Conservation (phyloP, 2,329 filamentous ascomycete genomes). For the Zasmidium citrigriseum region DNA sequence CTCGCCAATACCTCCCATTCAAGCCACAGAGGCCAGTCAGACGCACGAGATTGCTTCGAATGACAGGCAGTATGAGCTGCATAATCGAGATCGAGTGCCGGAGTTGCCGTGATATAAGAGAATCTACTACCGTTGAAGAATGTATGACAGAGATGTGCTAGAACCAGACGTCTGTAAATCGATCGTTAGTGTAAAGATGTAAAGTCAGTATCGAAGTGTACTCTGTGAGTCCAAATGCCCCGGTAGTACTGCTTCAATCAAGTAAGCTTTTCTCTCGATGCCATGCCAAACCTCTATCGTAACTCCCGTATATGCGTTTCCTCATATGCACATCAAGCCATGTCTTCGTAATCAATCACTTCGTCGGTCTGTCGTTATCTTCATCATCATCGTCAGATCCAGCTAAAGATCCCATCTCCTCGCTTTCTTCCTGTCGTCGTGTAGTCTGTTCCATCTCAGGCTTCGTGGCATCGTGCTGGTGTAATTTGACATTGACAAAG, state of each 20-base stretch:
- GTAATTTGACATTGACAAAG: slow-evolving; percentile 60
- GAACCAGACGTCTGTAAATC: too few relatives aligned
- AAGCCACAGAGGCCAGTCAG: not conserved
- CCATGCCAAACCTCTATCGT: too few relatives aligned
- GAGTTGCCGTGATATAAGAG: not conserved
- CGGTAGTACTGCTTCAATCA: too few relatives aligned
- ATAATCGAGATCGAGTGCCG: not conserved
- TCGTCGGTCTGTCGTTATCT: not conserved
- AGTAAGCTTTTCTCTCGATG: too few relatives aligned
- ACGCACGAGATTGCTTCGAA: not conserved
- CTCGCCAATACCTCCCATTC: not conserved
- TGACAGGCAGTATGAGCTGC: not conserved
- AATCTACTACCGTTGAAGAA: too few relatives aligned
- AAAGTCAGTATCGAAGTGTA: too few relatives aligned
- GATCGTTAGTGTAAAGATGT: too few relatives aligned
- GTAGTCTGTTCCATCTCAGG: slow-evolving; percentile 9
- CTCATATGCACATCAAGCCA: not conserved
- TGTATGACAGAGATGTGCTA: too few relatives aligned
- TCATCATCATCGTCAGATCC: slow-evolving; percentile 6
- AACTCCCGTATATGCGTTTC: not conserved
- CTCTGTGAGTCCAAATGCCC: too few relatives aligned
- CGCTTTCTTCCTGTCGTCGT: not conserved
- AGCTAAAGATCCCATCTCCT: slow-evolving; percentile 7
- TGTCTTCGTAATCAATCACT: not conserved
- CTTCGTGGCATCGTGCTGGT: slow-evolving; percentile 18